Base-by-base conservation (phyloP, 225 moss, liverwort and hornwort species). In the Physcomitrellopsis africana region DNA sequence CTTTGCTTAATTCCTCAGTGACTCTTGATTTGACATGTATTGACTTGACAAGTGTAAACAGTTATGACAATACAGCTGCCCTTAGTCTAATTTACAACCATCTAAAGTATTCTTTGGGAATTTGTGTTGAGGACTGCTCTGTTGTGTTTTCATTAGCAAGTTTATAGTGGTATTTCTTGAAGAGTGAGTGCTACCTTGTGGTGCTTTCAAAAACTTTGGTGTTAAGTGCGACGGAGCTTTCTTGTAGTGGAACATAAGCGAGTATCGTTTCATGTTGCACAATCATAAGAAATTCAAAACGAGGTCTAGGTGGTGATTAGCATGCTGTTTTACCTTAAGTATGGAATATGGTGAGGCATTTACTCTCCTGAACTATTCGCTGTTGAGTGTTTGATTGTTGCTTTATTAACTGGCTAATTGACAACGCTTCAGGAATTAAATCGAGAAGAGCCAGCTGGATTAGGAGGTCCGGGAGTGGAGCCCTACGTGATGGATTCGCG, bases 401-500 rank as follows among this genome's bases (percentile, higher is more conserved):
- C 64, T 48, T 70, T 41, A 65, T 61, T 15, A 67, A 55, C 43
- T 56, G 15, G 67, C 54, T 70, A 55, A 27, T 78, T 67, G 67
- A 62, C 57, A 77, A 69, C 22, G 44, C 11, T 81, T 80, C 87
- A 97, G 97, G 97, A 89, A 72, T 65, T 99, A 52, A 99, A 99
- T 72, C 86, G 92, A 77, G 97, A 99, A 72, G 94, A 93, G 79
- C 89, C 97, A 63, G 90, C 90, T 75, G 99, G 99, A 54, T 87
- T 89, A 76, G 99, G 99, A 68, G 99, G 99, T 62, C 91, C 90
- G 84, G 93, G 95, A 51, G 94, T 93, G 22, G 99, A 99, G 82
- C 92, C 88, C 22, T 95, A 91, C 78, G 89, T 99, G 68, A 89
- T 95, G 84, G 95, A 99, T 80, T 79, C 93, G 54, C 84, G 95